Base-by-base conservation (phyloP, 257 asterid genomes). In the Solanum etuberosum region DNA sequence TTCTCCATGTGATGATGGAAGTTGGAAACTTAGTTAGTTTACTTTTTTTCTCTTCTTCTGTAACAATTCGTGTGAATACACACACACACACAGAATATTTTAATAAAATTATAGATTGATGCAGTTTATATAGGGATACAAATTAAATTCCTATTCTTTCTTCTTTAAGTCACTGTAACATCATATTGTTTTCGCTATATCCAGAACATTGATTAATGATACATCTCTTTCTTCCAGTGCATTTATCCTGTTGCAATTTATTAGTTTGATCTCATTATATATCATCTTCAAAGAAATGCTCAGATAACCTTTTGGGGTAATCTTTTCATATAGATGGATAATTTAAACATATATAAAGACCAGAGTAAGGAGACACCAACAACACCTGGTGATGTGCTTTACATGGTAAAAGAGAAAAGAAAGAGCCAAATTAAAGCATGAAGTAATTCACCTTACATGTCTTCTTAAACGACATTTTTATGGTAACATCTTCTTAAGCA, bases 1-100 rank as follows among this genome's bases (percentile, higher is more conserved):
- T 46, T 87, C 91, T 27, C 91, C 94, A 25, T 96, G 98, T 67
- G 95, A 94, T 85, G 87, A 90, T 57, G 85, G 76, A 40, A 88
- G 7, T 86, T 94, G 97, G 96, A 91, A 72, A 88, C 70, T 31
- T 23, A 4, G 84, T 37, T 86, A 67, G 42, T 14, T 48, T 18
- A 11, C 37, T 34, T 9, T 27, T 67, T 51, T 2, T 2, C 9
- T 9, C 25, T 35, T 4, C 46, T 70, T 34, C 10, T 80, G 29
- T 46, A 80, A 80, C 67, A 78, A 37, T 38, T 31, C 20, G 57
- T 42, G 83, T 77, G 37, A 40, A 77, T 77, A 77, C 61, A 43
- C 84, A 32, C 27, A 32, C 27, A 43, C 9, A 25, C 59, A 78
- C 2, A 78, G 65, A 78, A 27, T 9, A 48, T 29, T 29, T 8